Percentiles rank a stretch among this genome's conserved stretches.
These are phyloP conservation scores for Tetrahymena malaccensis DNA, from an alignment of 73 alveolate genomes.

Conservation along the genomic window DNA sequence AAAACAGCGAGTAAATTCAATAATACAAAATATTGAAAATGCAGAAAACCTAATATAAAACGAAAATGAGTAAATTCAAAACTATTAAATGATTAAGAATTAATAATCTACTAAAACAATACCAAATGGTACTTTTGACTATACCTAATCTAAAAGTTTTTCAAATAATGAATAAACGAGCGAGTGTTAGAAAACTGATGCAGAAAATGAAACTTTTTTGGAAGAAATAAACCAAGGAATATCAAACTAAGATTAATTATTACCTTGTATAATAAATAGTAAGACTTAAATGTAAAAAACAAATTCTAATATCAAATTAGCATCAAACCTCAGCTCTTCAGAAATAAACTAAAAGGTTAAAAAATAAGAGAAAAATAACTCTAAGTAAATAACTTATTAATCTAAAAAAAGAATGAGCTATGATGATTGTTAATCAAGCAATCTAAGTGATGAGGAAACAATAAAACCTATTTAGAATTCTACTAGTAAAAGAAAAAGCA, in stretches of 20 bases:
- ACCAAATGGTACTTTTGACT: neutral
- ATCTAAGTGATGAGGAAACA: neutral
- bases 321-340: neutral
- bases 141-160: neutral
- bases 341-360: neutral
- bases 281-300: neutral
- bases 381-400: neutral
- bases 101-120: neutral
- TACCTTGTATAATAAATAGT: neutral
- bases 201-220: neutral
- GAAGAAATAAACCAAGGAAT: neutral
- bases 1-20: neutral
- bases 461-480: neutral
- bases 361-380: neutral
- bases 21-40: too few relatives aligned
- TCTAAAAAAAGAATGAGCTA: neutral
- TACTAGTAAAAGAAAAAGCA: neutral
- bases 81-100: neutral
- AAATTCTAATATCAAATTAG: neutral
- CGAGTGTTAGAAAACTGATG: neutral
- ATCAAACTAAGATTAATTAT: too few relatives aligned
- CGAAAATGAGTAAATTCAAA: neutral
- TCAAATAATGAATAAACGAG: neutral
- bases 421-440: neutral
- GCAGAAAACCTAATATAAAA: neutral